These are phyloP conservation scores for Tieghemostelium lacteum DNA, from an alignment of 78 protist species.

Conservation along the genomic window DNA sequence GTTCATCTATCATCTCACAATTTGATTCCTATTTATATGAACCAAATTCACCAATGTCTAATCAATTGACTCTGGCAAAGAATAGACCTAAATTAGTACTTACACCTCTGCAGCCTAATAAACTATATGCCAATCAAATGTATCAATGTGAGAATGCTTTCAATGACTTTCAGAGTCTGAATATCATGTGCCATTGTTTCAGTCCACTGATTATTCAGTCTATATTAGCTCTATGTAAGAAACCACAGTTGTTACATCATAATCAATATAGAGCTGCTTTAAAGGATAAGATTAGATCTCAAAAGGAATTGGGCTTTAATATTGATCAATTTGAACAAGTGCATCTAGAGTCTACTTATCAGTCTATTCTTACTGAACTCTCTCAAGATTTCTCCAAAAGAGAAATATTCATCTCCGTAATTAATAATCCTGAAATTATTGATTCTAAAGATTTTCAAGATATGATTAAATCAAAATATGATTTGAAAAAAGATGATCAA, in stretches of 20 bases:
- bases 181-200: constrained; percentile 9
- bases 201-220: not conserved
- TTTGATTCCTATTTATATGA: constrained; percentile 25
- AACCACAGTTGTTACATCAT: constrained; percentile 35
- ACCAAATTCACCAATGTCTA: constrained; percentile 7
- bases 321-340: not conserved
- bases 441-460: not conserved
- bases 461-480: not conserved
- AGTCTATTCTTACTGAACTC: constrained; percentile 20
- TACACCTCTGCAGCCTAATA: not conserved
- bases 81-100: not conserved
- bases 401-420: constrained; percentile 1
- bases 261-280: constrained; percentile 4
- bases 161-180: constrained; percentile 16
- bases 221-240: constrained; percentile 24
- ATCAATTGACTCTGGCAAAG: constrained; percentile 14
- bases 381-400: constrained; percentile 6
- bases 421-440: constrained; percentile 23
- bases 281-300: constrained; percentile 43
- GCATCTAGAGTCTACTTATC: not conserved
- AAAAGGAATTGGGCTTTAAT: constrained; percentile 19
- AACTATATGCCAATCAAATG: not conserved
- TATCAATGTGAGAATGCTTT: constrained; percentile 17
- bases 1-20: constrained; percentile 43
- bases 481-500: not conserved